Conservation (phyloP, 345 rosid species). For the Clarkia xantiana region DNA sequence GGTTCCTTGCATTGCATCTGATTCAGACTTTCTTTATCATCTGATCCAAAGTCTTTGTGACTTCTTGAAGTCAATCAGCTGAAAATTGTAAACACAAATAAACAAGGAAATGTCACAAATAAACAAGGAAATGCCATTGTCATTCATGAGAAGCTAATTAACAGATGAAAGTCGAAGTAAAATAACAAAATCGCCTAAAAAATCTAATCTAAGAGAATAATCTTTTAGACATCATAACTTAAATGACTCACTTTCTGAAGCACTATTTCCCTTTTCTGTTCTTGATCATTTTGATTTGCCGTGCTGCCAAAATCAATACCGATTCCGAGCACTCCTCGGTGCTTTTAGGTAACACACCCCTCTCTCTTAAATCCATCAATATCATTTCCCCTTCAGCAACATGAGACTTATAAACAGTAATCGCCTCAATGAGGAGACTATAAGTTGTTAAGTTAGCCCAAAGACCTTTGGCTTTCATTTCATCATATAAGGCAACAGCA, state of each 20-base stretch:
- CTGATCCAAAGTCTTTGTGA: no score
- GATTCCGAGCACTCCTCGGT: slow-evolving; percentile 17
- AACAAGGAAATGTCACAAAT: no score
- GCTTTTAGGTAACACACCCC: slow-evolving; percentile 36
- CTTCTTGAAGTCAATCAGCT: no score
- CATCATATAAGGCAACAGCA: slow-evolving; percentile 53
- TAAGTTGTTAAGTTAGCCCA: slow-evolving; percentile 57
- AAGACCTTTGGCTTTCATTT: slow-evolving; percentile 54
- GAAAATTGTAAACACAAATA: no score
- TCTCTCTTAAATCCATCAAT: slow-evolving; percentile 43
- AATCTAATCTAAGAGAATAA: no score
- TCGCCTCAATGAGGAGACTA: slow-evolving; percentile 35
- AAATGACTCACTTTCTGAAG: background rate
- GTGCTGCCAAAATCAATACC: slow-evolving; percentile 29
- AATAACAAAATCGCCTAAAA: no score
- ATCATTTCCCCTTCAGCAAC: slow-evolving; percentile 23
- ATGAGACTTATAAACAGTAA: slow-evolving; percentile 19
- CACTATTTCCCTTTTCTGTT: slow-evolving; percentile 19
- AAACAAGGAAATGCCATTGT: no score
- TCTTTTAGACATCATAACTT: no score
- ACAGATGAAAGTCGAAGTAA: no score
- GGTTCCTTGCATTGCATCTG: no score
- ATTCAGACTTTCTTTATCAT: no score
- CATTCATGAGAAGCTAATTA: no score
- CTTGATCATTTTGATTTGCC: slow-evolving; percentile 31